A percentile compares a stretch with the other conserved stretches of the same genome.
phyloP scores from a whole-genome alignment of 176 grass and related monocot species.

The Rhynchospora pubera region DNA sequence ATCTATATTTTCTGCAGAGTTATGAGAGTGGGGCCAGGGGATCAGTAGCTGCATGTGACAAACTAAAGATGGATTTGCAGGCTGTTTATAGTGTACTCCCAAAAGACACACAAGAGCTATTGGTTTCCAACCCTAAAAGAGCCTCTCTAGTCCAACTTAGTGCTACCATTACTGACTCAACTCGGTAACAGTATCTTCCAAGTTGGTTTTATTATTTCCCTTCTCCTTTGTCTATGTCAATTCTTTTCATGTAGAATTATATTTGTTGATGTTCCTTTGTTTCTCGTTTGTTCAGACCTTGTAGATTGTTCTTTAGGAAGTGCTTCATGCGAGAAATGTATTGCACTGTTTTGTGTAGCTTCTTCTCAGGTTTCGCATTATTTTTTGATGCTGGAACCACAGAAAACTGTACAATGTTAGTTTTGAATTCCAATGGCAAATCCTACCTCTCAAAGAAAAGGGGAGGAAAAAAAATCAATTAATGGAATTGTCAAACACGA shows the following conservation, averaged over 20 bases:
- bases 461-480: not conserved
- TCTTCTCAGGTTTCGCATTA: not conserved
- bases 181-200: constrained; percentile 19
- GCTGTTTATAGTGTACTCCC: constrained; percentile 65
- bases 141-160: constrained; percentile 55
- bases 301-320: not conserved
- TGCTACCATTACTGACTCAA: constrained; percentile 3
- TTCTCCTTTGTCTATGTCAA: constrained; percentile 8
- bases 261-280: constrained; percentile 1
- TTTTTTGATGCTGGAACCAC: not conserved
- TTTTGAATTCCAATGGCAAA: not conserved
- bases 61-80: constrained; percentile 62
- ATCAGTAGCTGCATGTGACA: constrained; percentile 46
- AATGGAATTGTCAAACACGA: not conserved
- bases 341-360: constrained; percentile 3
- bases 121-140: constrained; percentile 82
- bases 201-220: constrained; percentile 30
- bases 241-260: constrained; percentile 23
- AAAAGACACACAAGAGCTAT: constrained; percentile 79
- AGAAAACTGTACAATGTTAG: not conserved
- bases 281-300: not conserved
- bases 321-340: not conserved
- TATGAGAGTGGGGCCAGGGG: constrained; percentile 34
- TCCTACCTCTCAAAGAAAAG: not conserved
- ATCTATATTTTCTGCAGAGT: constrained; percentile 25